These are phyloP conservation scores for Lactarius sp. DNA, from an alignment of 768 basidiomycete species.

Conservation along the genomic window DNA sequence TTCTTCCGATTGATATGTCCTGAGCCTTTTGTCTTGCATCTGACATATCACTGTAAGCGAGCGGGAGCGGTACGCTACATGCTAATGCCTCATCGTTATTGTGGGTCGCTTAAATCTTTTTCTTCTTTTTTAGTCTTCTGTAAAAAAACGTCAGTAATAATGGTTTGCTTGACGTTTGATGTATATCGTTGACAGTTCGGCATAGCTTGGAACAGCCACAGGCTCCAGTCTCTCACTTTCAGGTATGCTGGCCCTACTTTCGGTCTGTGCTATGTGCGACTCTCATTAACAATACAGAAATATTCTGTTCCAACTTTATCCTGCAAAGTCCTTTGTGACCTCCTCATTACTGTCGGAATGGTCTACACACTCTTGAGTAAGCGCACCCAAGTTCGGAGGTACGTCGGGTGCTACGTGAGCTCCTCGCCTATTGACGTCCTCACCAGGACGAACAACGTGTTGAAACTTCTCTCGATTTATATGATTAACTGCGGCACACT, in stretches of 20 bases:
- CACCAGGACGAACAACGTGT: not conserved
- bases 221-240: too few relatives aligned
- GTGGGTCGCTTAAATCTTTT: not conserved
- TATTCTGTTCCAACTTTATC: not conserved
- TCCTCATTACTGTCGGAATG: slow-evolving; percentile 7
- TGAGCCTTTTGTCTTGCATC: not conserved
- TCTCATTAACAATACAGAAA: not conserved
- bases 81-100: not conserved
- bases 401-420: not conserved
- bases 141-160: not conserved
- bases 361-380: not conserved
- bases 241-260: not conserved
- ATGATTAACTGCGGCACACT: slow-evolving; percentile 3
- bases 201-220: not conserved
- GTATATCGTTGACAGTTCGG: not conserved
- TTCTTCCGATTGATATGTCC: not conserved
- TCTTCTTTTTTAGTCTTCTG: not conserved
- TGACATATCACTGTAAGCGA: not conserved
- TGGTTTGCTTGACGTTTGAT: not conserved
- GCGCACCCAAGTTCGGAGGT: not conserved
- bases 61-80: not conserved
- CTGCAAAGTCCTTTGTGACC: not conserved
- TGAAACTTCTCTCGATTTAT: not conserved
- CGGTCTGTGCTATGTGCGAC: not conserved
- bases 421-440: not conserved